These are phyloP conservation scores for Myrmaecium sp. DNA, from an alignment of 2,329 filamentous ascomycete species.

Conservation along the genomic window DNA sequence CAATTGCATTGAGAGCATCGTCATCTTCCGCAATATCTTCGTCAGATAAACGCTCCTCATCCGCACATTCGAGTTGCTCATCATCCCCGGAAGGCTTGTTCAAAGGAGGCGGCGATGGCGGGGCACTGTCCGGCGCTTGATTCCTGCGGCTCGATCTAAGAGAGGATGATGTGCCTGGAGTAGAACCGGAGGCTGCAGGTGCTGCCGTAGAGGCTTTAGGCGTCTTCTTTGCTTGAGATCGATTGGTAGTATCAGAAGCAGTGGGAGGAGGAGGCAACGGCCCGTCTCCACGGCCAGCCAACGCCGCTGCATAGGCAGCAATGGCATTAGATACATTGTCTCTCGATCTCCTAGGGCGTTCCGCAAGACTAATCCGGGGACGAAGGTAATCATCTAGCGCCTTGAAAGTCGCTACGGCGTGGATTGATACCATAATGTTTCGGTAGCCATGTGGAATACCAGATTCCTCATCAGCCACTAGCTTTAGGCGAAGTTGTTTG, in stretches of 20 bases:
- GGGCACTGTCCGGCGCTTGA: slow-evolving; percentile 32
- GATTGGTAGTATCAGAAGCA: slow-evolving; percentile 15
- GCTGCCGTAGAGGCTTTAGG: slow-evolving; percentile 23
- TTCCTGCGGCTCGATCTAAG: slow-evolving; percentile 42
- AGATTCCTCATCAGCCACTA: slow-evolving; percentile 78
- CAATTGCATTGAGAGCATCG: slow-evolving; percentile 59
- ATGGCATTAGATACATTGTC: slow-evolving; percentile 51
- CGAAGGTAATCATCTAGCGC: slow-evolving; percentile 89
- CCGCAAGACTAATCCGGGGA: slow-evolving; percentile 68
- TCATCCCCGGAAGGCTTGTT: slow-evolving; percentile 8
- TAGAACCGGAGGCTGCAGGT: slow-evolving; percentile 27
- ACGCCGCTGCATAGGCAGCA: slow-evolving; percentile 62
- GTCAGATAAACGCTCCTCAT: slow-evolving; percentile 70
- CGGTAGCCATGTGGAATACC: slow-evolving; percentile 76
- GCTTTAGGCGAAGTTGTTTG: slow-evolving; percentile 79
- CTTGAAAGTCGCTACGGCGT: slow-evolving; percentile 96
- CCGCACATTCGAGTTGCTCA: slow-evolving; percentile 74
- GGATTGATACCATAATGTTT: slow-evolving; percentile 96
- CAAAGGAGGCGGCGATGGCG: slow-evolving; percentile 30
- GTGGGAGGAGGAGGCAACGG: slow-evolving; percentile 18
- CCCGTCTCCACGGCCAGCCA: slow-evolving; percentile 32
- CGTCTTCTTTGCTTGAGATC: slow-evolving; percentile 12
- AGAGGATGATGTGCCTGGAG: slow-evolving; percentile 37
- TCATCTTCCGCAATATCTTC: slow-evolving; percentile 51
- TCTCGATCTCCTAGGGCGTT: slow-evolving; percentile 48